Evolutionary conservation across 1,139 yeast genomes (phyloP), one percentile per base, ranked within the genome.

Genomic region (Blastobotrys raffinosifermentans): DNA sequence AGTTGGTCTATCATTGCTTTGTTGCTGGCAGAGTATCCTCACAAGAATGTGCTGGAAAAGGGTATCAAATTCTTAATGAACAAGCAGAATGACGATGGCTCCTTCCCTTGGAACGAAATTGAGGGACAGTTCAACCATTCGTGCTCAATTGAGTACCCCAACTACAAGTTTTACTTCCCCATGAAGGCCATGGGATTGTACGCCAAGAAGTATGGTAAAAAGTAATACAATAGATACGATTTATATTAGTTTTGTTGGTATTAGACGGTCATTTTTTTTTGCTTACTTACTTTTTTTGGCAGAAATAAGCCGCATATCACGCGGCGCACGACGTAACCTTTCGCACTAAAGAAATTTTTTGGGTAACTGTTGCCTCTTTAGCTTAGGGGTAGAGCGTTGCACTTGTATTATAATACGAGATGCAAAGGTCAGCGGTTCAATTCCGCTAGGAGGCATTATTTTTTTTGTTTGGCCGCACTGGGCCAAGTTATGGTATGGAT

Each of bases 121-220:
- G 97, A 91, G 61, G 99, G 99, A 34, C 97, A 91, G 0, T 93
- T 93, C 69, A 93, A 93, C 59, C 96, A 91, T 55, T 78, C 86
- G 3, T 73, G 77, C 69, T 96, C 94, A 2, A 93, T 93, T 54
- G 97, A 91, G 58, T 93, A 93, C 57, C 98, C 98, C 31, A 83
- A 86, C 47, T 93, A 93, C 64, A 77, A 83, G 62, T 91, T 82
- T 54, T 67, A 87, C 46, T 93, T 93, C 61, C 80, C 96, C 2
- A 83, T 91, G 54, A 91, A 91, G 59, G 98, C 98, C 0, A 66
- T 91, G 35, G 98, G 98, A 0, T 68, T 91, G 53, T 89, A 81
- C 34, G 47, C 61, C 2, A 36, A 54, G 29, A 40, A 36, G 26
- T 55, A 48, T 26, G 52, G 51, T 18, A 32, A 31, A 4, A 21